Evolutionary conservation across 2,329 filamentous ascomycete species (phyloP), one percentile per base, ranked within the genome.

Genomic region (Diplodia sapinea): DNA sequence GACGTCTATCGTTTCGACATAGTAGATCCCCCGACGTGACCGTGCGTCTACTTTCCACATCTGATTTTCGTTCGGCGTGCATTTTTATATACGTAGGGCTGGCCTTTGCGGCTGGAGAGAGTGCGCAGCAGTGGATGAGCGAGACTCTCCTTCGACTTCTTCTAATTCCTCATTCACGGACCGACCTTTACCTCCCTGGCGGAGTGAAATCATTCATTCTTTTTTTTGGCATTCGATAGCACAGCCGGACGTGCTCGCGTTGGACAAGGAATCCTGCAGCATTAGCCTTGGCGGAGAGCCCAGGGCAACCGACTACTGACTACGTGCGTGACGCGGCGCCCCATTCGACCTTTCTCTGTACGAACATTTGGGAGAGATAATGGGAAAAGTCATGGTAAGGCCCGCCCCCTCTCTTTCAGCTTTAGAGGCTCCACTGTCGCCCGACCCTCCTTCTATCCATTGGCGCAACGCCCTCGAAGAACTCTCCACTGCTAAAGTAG

Each of bases 71-170:
- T 63, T 17, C 52, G 43, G 59, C 59, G 59, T 51, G 31, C 59
- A 59, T 43, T 49, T 63, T 43, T 63, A 63, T 63, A 63, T 63
- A 63, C 59, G 59, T 63, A 63, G 59, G 47, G 59, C 59, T 63
- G 29, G 20, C 59, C 47, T 38, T 15, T 5, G 29, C 9, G 17
- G 47, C 38, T 31, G 38, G 26, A 26, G 11, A 47, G 29, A 17
- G n/a, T 17, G n/a, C 29, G 20, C 11, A 15, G 23, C 11, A 23
- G 17, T 23, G 59, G 23, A 29, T 13, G 43, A 47, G 17, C 47
- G 29, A 36, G 23, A 51, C 31, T 40, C 36, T 51, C 11, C n/a
- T 23, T n/a, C 17, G 50, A 26, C 13, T 51, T 59, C 36, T 38
- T 26, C 7, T 40, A 17, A 33, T 8, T 49, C 9, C 4, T 26